These are phyloP conservation scores for Fagus crenata DNA, from an alignment of 306 rosid species.

Conservation along the genomic window DNA sequence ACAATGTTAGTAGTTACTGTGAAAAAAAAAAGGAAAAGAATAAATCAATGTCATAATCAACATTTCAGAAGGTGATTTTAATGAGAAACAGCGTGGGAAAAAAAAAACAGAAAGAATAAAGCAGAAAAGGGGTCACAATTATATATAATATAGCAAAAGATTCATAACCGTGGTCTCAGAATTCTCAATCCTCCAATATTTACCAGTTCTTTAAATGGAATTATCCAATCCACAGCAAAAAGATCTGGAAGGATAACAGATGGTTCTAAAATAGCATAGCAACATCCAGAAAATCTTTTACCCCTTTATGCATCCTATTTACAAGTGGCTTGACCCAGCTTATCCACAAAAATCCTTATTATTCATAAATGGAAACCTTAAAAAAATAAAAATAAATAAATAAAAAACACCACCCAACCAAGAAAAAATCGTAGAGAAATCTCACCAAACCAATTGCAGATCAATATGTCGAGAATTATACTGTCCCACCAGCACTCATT, in stretches of 20 bases:
- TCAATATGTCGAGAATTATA: constrained; percentile 86
- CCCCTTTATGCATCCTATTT: constrained; percentile 2
- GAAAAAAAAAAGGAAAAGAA: not conserved
- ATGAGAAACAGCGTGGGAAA: not conserved
- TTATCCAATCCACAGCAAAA: not conserved
- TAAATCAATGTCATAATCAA: not conserved
- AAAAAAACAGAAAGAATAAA: not conserved
- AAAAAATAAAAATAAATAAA: not conserved
- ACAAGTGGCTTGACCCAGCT: not conserved
- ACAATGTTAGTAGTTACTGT: not conserved
- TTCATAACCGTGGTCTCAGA: not conserved
- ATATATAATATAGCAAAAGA: not conserved
- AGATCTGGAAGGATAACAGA: not conserved
- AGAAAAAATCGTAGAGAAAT: constrained; percentile 5
- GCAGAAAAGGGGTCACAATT: not conserved
- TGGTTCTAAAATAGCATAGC: not conserved
- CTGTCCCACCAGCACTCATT: constrained; percentile 99
- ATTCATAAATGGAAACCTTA: not conserved
- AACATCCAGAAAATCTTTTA: constrained; percentile 1
- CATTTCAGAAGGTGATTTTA: not conserved
- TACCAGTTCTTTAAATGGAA: not conserved
- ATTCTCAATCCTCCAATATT: not conserved
- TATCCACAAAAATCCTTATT: not conserved
- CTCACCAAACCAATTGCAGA: constrained; percentile 99
- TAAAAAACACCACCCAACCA: constrained; percentile 5